Conservation (phyloP, 139 green algal genomes). For the Ettlia oleoabundans region DNA sequence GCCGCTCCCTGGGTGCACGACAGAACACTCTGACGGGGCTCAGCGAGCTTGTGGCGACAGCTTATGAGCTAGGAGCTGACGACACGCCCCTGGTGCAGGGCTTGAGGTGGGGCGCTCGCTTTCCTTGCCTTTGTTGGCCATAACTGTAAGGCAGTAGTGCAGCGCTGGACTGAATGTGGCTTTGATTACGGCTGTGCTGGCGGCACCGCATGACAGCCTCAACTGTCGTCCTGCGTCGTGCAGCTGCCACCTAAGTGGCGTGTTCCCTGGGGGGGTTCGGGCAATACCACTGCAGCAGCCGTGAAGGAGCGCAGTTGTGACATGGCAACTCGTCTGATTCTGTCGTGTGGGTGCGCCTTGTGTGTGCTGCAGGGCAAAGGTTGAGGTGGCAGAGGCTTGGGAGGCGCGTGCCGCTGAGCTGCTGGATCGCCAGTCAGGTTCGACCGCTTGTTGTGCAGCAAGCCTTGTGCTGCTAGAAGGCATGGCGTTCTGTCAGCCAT, state of each 20-base stretch:
- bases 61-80: conserved; percentile 26
- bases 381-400: conserved; percentile 40
- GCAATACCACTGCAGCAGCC: background rate
- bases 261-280: no score
- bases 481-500: no score
- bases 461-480: no score
- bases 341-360: background rate
- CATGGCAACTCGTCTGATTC: background rate
- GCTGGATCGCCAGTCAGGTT: conserved; percentile 15
- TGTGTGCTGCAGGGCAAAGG: background rate
- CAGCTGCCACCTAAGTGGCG: no score
- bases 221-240: no score
- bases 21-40: conserved; percentile 37
- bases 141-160: no score
- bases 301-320: background rate
- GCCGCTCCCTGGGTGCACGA: conserved; percentile 26
- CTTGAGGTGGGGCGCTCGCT: no score
- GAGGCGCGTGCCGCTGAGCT: conserved; percentile 32
- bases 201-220: no score
- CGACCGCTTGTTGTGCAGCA: background rate
- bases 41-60: conserved; percentile 44
- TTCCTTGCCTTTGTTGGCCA: background rate
- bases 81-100: conserved; percentile 24
- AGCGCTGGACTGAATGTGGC: no score
- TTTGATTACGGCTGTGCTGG: no score